phyloP scores from a whole-genome alignment of 1,284 basidiomycete genomes.

The Takashimella tepidaria region DNA sequence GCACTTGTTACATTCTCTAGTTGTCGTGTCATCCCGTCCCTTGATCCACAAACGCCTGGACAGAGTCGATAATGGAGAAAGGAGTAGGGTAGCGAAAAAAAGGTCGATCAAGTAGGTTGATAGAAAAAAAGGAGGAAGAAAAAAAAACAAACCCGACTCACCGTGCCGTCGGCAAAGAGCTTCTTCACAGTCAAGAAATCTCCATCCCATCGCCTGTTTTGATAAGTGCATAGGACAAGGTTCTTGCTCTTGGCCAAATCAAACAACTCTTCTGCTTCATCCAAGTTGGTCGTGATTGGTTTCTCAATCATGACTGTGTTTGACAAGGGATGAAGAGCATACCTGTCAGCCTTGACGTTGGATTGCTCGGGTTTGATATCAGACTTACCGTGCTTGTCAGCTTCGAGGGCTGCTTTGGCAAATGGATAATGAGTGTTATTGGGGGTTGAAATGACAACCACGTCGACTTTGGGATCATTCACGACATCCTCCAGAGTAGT shows the following conservation, averaged over 20 bases:
- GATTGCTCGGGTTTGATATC: slow-evolving; percentile 44
- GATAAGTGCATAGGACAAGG: slow-evolving; percentile 64
- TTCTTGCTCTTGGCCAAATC: slow-evolving; percentile 61
- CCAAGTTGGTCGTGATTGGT: slow-evolving; percentile 64
- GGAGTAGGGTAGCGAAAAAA: too few species aligned
- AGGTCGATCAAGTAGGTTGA: too few species aligned
- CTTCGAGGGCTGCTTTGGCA: slow-evolving; percentile 54
- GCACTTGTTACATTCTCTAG: too few species aligned
- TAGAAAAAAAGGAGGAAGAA: too few species aligned
- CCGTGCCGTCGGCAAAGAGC: slow-evolving; percentile 54
- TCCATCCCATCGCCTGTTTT: slow-evolving; percentile 56
- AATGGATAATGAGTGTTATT: slow-evolving; percentile 71
- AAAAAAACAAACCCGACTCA: too few species aligned
- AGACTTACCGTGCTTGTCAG: slow-evolving; percentile 68
- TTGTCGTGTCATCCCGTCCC: too few species aligned
- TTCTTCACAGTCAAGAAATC: slow-evolving; percentile 71
- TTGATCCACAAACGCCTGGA: too few species aligned
- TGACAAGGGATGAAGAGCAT: background rate
- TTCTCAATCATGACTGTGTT: slow-evolving; percentile 66
- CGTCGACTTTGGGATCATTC: slow-evolving; percentile 46
- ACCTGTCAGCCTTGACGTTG: too few species aligned
- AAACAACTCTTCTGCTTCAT: slow-evolving; percentile 64
- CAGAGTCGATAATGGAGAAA: too few species aligned
- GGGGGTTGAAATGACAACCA: slow-evolving; percentile 65
- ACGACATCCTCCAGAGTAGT: slow-evolving; percentile 43